Conservation (phyloP, 192 early-diverging fungal species). For the Coemansia sp. region DNA sequence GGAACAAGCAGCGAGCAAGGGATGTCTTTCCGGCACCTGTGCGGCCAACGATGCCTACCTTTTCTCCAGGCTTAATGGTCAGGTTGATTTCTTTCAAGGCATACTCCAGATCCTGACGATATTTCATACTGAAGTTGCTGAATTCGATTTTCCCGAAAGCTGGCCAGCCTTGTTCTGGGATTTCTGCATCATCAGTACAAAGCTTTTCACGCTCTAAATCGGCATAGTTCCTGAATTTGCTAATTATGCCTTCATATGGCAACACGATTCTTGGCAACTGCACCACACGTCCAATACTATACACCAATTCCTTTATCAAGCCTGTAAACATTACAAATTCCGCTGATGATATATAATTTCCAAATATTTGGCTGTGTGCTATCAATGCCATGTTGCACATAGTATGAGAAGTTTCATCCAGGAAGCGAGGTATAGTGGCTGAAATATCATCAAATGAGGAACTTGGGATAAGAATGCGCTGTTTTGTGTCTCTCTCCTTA, state of each 20-base stretch:
- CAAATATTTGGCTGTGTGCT: too few species aligned
- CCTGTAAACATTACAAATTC: neutral
- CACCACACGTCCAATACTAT: neutral
- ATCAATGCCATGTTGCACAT: neutral
- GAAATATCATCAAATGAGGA: neutral
- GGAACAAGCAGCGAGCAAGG: slow-evolving; percentile 58
- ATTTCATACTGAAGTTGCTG: slow-evolving; percentile 21
- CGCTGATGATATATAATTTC: neutral
- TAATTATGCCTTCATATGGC: neutral
- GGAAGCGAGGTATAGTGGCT: too few species aligned
- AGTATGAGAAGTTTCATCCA: too few species aligned
- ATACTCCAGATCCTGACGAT: too few species aligned
- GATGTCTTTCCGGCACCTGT: slow-evolving; percentile 68
- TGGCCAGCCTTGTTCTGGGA: slow-evolving; percentile 30
- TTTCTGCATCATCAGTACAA: slow-evolving; percentile 2
- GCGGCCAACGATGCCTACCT: too few species aligned
- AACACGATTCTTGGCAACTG: too few species aligned
- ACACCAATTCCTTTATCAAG: neutral
- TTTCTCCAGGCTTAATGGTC: too few species aligned
- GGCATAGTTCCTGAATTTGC: slow-evolving; percentile 5
- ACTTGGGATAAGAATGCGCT: too few species aligned
- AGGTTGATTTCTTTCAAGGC: too few species aligned
- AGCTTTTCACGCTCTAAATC: slow-evolving; percentile 12
- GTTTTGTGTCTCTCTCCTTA: too few species aligned
- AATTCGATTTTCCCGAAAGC: slow-evolving; percentile 27